phyloP scores from a whole-genome alignment of 2,329 filamentous ascomycete species.

The Phoma sp. region DNA sequence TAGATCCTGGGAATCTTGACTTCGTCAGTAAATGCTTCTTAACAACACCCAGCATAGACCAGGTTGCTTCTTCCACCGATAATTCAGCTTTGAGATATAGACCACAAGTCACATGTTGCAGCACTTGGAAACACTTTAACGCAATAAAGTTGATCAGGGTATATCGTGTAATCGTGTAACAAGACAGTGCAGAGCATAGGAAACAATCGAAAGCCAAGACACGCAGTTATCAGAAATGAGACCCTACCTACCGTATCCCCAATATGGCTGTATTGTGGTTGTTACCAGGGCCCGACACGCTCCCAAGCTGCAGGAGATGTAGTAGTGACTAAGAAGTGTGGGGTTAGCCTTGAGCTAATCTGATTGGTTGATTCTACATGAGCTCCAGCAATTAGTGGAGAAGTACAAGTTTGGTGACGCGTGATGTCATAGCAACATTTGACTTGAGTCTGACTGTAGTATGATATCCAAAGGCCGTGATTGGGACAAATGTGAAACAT shows the following conservation, averaged over 20 bases:
- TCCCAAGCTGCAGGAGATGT: slow-evolving; percentile 3
- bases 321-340: slow-evolving; percentile 18
- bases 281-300: neutral
- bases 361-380: slow-evolving; percentile 9
- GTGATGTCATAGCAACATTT: slow-evolving; percentile 9
- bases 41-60: neutral
- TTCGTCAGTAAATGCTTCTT: neutral
- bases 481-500: too few species aligned
- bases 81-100: neutral
- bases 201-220: neutral
- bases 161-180: neutral
- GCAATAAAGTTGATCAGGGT: neutral
- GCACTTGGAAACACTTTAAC: neutral
- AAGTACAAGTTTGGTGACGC: neutral
- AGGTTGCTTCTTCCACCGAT: neutral
- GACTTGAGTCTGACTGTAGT: neutral
- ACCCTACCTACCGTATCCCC: neutral
- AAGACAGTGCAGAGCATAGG: too few species aligned
- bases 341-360: neutral
- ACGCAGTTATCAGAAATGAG: neutral
- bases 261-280: neutral
- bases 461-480: slow-evolving; percentile 9
- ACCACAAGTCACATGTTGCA: neutral
- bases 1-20: neutral
- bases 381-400: neutral